Evolutionary conservation across 176 grass and related monocot species (phyloP).

Genomic region (Hsuehochloa calcarea): DNA sequence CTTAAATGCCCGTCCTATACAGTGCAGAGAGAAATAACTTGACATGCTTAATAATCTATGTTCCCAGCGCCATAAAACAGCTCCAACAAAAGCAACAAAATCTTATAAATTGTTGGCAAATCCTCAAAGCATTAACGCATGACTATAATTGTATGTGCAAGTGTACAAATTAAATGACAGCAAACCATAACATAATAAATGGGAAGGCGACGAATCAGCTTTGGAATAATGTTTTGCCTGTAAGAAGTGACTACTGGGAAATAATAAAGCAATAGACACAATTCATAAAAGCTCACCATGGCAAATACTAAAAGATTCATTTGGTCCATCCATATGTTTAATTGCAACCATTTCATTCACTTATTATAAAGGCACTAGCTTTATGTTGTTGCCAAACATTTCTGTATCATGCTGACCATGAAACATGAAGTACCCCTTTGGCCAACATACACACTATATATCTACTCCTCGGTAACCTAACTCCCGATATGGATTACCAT

Average conservation of each 20-base stretch:
- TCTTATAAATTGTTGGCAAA: not conserved
- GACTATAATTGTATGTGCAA: not conserved
- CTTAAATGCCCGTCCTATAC: slow-evolving; percentile 84
- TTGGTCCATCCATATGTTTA: not conserved
- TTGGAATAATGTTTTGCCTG: not conserved
- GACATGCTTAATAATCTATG: not conserved
- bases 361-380: not conserved
- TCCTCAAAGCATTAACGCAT: not conserved
- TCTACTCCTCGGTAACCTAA: slow-evolving; percentile 8
- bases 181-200: not conserved
- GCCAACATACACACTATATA: not conserved
- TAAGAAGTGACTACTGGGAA: not conserved
- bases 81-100: not conserved
- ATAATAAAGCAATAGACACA: not conserved
- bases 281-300: not conserved
- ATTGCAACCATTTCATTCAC: not conserved
- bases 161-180: not conserved
- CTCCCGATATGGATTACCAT: not conserved
- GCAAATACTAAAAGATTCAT: slow-evolving; percentile 5
- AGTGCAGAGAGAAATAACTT: slow-evolving; percentile 8
- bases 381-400: not conserved
- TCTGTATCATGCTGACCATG: slow-evolving; percentile 8
- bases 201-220: not conserved
- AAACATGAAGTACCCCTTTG: not conserved
- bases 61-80: not conserved